Conservation (phyloP, 1,284 basidiomycete species). For the Trametes hirsuta region DNA sequence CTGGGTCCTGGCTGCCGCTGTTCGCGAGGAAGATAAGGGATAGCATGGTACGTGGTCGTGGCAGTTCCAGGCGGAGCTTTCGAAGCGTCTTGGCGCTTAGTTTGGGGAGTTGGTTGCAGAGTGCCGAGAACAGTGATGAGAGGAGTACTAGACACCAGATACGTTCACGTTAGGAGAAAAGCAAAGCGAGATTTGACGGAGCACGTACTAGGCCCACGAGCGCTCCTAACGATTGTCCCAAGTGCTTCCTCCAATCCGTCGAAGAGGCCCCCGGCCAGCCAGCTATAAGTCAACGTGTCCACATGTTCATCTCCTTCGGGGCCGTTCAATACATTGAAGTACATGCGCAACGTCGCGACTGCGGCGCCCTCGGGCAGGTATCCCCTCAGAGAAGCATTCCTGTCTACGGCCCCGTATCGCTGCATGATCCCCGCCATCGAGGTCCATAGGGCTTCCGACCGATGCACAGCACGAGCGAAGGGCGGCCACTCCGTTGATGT, state of each 20-base stretch:
- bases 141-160: not conserved
- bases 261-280: constrained; percentile 9
- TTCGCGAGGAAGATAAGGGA: not conserved
- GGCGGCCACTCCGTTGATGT: not conserved
- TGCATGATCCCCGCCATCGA: not conserved
- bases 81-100: constrained; percentile 4
- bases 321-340: not conserved
- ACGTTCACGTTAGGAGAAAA: not conserved
- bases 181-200: no score
- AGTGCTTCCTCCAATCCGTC: constrained; percentile 4
- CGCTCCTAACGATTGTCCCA: not conserved
- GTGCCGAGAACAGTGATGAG: not conserved
- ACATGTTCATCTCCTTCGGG: not conserved
- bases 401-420: not conserved
- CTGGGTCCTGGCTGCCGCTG: not conserved
- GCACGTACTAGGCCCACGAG: constrained; percentile 2
- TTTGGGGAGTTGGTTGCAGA: constrained; percentile 3
- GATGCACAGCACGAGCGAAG: constrained; percentile 7
- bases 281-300: constrained; percentile 9
- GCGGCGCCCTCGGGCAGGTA: not conserved
- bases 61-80: constrained; percentile 11
- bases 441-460: constrained; percentile 9
- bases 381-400: not conserved
- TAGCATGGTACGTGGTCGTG: not conserved
- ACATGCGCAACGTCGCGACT: not conserved